Percentiles rank a stretch among this genome's conserved stretches.
These are phyloP conservation scores for Gorgonomyces haynaldii DNA, from an alignment of 192 early-diverging fungal genomes.

Conservation along the genomic window DNA sequence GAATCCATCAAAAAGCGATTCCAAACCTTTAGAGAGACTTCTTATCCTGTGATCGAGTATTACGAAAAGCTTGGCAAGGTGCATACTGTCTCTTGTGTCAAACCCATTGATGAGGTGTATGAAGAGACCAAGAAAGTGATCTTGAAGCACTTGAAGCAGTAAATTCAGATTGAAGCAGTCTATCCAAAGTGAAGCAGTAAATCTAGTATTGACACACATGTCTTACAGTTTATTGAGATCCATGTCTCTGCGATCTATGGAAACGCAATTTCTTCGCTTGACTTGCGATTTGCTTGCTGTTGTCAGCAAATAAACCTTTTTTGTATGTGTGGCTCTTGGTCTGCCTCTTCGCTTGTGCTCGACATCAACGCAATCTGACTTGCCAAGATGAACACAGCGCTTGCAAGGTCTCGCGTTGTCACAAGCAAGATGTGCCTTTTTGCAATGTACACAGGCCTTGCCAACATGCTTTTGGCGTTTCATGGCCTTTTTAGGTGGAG, in stretches of 20 bases:
- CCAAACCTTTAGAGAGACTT: slow-evolving; percentile 68
- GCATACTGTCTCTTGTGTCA: slow-evolving; percentile 42
- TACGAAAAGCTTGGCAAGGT: slow-evolving; percentile 71
- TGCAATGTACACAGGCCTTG: slow-evolving; percentile 83
- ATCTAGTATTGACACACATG: no score
- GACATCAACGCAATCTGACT: slow-evolving; percentile 73
- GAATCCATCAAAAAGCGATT: slow-evolving; percentile 96
- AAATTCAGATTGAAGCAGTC: no score
- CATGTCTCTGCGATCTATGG: no score
- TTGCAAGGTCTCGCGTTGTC: slow-evolving; percentile 71
- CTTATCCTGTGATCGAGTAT: slow-evolving; percentile 82
- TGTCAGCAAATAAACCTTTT: slow-evolving; percentile 21
- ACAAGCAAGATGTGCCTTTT: slow-evolving; percentile 76
- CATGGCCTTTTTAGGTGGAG: no score
- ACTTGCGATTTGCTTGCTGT: no score
- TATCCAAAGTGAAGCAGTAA: no score
- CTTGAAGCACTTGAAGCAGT: slow-evolving; percentile 9
- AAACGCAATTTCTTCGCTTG: no score
- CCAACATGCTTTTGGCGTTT: slow-evolving; percentile 56
- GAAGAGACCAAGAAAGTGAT: slow-evolving; percentile 11
- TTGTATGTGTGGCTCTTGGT: slow-evolving; percentile 46
- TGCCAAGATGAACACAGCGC: slow-evolving; percentile 60
- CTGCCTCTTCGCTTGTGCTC: slow-evolving; percentile 81
- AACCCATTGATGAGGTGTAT: slow-evolving; percentile 22
- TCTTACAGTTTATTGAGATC: no score